Base-by-base conservation (phyloP, 805 yeast species). In the Yamadazyma nakazawae region DNA sequence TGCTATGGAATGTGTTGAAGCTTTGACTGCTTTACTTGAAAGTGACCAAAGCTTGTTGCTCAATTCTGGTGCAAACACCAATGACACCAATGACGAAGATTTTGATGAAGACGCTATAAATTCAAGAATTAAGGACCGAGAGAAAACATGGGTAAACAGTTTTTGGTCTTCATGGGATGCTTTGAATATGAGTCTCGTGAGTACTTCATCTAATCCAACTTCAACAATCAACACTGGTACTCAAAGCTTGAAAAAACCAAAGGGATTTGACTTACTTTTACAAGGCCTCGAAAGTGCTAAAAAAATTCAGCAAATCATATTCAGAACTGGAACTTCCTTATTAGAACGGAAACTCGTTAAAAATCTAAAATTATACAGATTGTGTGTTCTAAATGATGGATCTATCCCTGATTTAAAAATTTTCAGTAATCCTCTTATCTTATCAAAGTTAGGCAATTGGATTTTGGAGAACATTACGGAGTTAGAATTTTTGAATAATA, bases 1-100 rank as follows among this genome's bases (percentile, higher is more conserved):
- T 34, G 98, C 98, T 0, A 87, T 89, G 64, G 99, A 94, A 62
- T 89, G 85, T 59, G 96, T 88, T 3, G 97, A 94, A 59, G 80
- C 96, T 0, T 68, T 94, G 8, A 79, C 90, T 3, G 97, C 98
- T 2, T 63, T 92, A 44, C 67, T 94, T 19, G 97, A 94, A 59
- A 78, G 75, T 45, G 87, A 84, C 48, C 75, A 58, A 28, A 40
- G 62, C 37, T 40, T 58, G 25, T 47, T 58, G 24, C 41, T 46
- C 12, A 58, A 51, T 14, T 52, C 50, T 12, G 51, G 57, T 42
- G 49, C 58, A n/a, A 52, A 54, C 12, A 49, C 34, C 25, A 40
- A 45, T 11, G 35, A 32, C 7, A 49, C 55, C 21, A 61, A 56
- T 24, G 61, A 59, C 16, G 67, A 58, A 30, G 41, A 47, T 18